phyloP scores from a whole-genome alignment of 202 grass and related monocot genomes.

The Zoysia matrella region DNA sequence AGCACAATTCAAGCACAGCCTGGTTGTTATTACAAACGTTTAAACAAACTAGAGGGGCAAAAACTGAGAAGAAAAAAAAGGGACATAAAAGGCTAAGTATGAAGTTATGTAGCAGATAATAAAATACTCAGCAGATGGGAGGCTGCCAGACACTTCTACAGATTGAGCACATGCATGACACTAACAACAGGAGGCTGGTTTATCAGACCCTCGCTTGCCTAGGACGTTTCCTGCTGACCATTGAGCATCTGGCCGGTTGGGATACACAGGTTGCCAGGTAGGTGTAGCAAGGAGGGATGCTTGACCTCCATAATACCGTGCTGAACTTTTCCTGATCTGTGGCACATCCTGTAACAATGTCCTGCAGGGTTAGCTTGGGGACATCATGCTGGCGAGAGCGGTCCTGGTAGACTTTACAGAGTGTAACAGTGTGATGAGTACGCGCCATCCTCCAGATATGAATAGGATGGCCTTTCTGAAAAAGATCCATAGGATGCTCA shows the following conservation, averaged over 20 bases:
- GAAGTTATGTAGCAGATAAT: neutral
- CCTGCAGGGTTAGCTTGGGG: conserved; percentile 4
- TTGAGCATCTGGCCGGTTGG: neutral
- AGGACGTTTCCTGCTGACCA: conserved; percentile 10
- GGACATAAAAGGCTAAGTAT: no score
- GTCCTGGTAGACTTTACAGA: neutral
- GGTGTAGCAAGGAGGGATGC: conserved; percentile 38
- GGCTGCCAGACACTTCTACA: neutral
- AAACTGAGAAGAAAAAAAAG: no score
- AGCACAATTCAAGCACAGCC: no score
- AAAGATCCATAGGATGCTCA: neutral
- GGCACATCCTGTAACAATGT: neutral
- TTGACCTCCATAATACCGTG: conserved; percentile 24
- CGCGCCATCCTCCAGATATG: conserved; percentile 6
- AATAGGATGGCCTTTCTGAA: neutral
- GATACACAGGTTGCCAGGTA: conserved; percentile 24
- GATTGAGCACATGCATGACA: neutral
- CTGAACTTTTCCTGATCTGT: conserved; percentile 4
- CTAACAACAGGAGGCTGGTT: neutral
- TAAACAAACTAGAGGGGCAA: no score
- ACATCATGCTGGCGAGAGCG: neutral
- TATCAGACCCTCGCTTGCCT: conserved; percentile 5
- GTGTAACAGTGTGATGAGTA: neutral
- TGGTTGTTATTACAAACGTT: no score
- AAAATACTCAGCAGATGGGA: neutral